Conservation (phyloP, 139 green algal genomes). For the Picochlorum sp. region DNA sequence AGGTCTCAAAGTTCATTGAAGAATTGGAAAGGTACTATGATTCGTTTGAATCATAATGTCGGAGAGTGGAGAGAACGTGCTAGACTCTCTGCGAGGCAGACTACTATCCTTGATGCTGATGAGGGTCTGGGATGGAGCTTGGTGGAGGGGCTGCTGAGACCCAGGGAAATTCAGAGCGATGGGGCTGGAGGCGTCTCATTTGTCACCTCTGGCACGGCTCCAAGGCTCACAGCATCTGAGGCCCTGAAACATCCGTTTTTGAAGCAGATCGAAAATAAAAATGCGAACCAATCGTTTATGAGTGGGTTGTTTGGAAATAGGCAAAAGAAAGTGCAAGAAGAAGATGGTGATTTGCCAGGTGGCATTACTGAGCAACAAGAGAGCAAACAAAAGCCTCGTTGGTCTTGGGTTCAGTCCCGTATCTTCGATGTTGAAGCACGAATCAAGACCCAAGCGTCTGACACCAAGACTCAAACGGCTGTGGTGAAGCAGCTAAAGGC, state of each 20-base stretch:
- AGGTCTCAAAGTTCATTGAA: conserved; percentile 41
- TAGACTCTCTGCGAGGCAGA: conserved; percentile 36
- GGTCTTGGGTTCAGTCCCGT: background rate
- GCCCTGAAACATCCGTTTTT: conserved; percentile 47
- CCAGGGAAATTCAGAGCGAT: conserved; percentile 30
- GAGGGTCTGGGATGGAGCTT: conserved; percentile 53
- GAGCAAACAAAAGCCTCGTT: conserved; percentile 1
- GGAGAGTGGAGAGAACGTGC: conserved; percentile 41
- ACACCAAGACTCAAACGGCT: conserved; percentile 25
- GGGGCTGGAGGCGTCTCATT: conserved; percentile 41
- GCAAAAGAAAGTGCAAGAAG: background rate
- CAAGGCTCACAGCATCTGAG: conserved; percentile 19
- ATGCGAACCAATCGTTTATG: too few relatives aligned
- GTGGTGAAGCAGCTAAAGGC: conserved; percentile 21
- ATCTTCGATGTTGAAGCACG: conserved; percentile 67
- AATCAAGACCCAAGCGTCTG: conserved; percentile 34
- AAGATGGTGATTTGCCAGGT: background rate
- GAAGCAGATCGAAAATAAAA: background rate
- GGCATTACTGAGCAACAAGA: background rate
- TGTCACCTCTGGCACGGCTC: conserved; percentile 13
- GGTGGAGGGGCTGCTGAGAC: conserved; percentile 39
- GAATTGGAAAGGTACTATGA: conserved; percentile 44
- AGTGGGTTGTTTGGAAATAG: background rate
- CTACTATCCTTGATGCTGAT: conserved; percentile 60
- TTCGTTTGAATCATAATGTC: conserved; percentile 57